Evolutionary conservation across 352 stramenopile species (phyloP).

Genomic region (Discostella stelligera): DNA sequence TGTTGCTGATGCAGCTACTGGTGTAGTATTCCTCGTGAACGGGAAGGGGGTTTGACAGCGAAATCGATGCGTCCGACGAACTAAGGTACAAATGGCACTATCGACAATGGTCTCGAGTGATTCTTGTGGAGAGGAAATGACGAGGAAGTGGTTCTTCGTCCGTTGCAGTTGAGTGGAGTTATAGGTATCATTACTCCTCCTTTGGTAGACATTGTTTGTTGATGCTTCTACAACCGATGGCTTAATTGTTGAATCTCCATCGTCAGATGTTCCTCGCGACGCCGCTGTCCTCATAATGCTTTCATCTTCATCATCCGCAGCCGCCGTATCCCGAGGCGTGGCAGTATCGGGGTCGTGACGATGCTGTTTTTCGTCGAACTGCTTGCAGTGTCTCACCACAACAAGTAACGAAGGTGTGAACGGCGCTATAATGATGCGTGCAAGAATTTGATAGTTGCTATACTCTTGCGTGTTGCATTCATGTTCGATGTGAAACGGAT

Average conservation of each 20-base stretch:
- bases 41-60: not conserved
- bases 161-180: not conserved
- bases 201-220: slow-evolving; percentile 30
- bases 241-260: not conserved
- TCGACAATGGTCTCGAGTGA: slow-evolving; percentile 67
- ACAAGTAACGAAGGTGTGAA: slow-evolving; percentile 37
- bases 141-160: slow-evolving; percentile 5
- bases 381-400: slow-evolving; percentile 10
- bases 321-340: not conserved
- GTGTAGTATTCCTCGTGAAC: not conserved
- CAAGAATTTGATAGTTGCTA: slow-evolving; percentile 31
- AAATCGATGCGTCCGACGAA: slow-evolving; percentile 49
- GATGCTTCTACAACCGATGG: not conserved
- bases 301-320: not conserved
- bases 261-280: not conserved
- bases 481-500: not conserved
- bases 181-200: not conserved
- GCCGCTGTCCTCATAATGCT: not conserved
- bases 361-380: slow-evolving; percentile 1
- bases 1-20: not conserved
- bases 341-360: not conserved
- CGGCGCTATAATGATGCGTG: slow-evolving; percentile 47
- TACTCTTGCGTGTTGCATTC: not conserved
- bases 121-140: slow-evolving; percentile 36
- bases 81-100: slow-evolving; percentile 66